Conservation (phyloP, 1,284 basidiomycete species). For the Trametes pubescens region DNA sequence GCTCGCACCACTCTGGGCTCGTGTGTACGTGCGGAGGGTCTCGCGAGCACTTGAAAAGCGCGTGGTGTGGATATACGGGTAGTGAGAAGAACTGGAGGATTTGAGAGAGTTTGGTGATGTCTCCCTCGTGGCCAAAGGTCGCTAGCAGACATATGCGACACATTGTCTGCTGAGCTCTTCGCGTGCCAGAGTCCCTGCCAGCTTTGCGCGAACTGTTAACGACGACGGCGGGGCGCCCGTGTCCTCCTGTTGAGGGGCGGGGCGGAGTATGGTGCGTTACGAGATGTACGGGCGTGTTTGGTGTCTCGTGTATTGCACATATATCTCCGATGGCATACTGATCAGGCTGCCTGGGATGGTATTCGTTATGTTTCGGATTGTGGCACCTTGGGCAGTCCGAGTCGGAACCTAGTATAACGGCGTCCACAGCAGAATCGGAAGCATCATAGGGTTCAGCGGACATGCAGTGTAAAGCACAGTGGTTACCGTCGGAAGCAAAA, state of each 20-base stretch:
- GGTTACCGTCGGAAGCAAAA: background rate
- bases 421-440: too few relatives aligned
- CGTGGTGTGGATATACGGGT: constrained; percentile 13
- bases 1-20: constrained; percentile 4
- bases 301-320: background rate
- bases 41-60: background rate
- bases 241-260: background rate
- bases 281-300: background rate
- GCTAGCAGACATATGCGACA: background rate
- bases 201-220: too few relatives aligned
- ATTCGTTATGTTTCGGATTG: background rate
- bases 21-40: constrained; percentile 8
- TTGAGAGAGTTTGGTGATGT: background rate
- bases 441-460: too few relatives aligned
- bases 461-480: too few relatives aligned
- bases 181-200: too few relatives aligned
- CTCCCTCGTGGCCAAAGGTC: background rate
- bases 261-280: background rate
- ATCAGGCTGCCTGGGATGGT: background rate
- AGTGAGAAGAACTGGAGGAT: constrained; percentile 11
- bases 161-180: background rate
- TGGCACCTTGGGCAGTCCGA: background rate
- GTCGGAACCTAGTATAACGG: too few relatives aligned
- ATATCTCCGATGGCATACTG: constrained; percentile 4
- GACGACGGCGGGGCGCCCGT: too few relatives aligned